Evolutionary conservation across 176 grass and related monocot species (phyloP), one percentile per base, ranked within the genome.

Genomic region (Eleusine coracana): DNA sequence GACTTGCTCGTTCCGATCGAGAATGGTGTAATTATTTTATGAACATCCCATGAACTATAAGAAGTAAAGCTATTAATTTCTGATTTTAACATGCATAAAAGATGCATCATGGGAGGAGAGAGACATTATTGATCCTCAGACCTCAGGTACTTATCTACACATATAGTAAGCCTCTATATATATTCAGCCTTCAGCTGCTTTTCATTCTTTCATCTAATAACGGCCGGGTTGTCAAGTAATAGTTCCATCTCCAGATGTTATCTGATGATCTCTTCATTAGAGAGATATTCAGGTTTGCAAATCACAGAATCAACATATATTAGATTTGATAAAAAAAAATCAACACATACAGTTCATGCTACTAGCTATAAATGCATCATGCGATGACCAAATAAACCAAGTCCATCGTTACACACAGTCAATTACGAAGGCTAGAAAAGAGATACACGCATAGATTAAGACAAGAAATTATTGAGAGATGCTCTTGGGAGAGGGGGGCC

Each of bases 291-390:
- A 66, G 65, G 66, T 77, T 73, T 31, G 70, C 29, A 41, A 41
- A 76, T 52, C 16, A 55, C 23, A 37, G 14, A 67, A 66, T 80
- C 31, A 71, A 66, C 40, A 34, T 1, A 76, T 48, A 72, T 82
- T 37, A 81, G 50, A 64, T 37, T 71, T 66, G 70, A 70, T 70
- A 52, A 25, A 82, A 72, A 72, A 51, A 81, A 77, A 79, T 73
- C 66, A 59, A n/a, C 72, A 77, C 27, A n/a, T 66, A 77, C 20
- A 65, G 56, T 77, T 27, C 66, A 21, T 85, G 44, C 56, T 82
- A 62, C 56, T 82, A 62, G 70, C 23, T 77, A 82, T 75, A 77
- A 77, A 82, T 42, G 82, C 88, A 88, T 80, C 88, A 86, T 89
- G 73, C 83, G 78, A 89, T 89, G 88, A 86, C 66, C 78, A 72